Base-by-base conservation (phyloP, 2,329 filamentous ascomycete species). In the Coleophoma crateriformis region DNA sequence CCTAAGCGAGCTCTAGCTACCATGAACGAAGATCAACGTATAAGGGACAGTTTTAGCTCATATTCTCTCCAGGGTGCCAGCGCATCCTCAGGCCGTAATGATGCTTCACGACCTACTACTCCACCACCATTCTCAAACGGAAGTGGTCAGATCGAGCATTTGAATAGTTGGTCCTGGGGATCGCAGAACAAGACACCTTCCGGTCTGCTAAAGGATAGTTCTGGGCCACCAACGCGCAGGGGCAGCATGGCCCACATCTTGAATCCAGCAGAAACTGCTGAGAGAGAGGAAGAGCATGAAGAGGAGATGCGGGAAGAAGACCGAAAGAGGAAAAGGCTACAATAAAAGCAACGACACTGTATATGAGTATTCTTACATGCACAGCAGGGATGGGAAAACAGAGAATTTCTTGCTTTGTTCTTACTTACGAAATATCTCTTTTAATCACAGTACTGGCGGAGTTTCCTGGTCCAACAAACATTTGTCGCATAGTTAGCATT, bases 211-310 rank as follows among this genome's bases (percentile, higher is more conserved):
- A 63, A 61, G 46, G 75, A 77, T 48, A 76, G 72, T 37, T 72
- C 75, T 4, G 77, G 74, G 1, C 82, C 84, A 3, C 80, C 81
- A n/a, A 87, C 83, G 7, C 70, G 84, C 48, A 74, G 84, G 52
- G 83, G 81, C 22, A 87, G 83, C 60, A 87, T 87, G 84, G 84
- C 84, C 7, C 85, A 82, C 57, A 87, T 87, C 20, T 71, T 87
- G 1, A 87, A 87, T 57, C 84, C 84, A 6, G 81, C 83, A 13
- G 82, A 85, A 56, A 86, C 83, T 1, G 79, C 78, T 2, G 84
- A 87, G 64, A 68, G 81, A 51, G 78, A 79, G 12, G 82, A 84
- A 50, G 83, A 86, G 51, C 78, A 80, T 17, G 82, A 83, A 42
- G 82, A 85, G 61, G 82, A 86, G 50, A 74, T 82, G 50, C 71